phyloP scores from a whole-genome alignment of 768 basidiomycete genomes.

The Tylopilus plumbeoviolaceoides region DNA sequence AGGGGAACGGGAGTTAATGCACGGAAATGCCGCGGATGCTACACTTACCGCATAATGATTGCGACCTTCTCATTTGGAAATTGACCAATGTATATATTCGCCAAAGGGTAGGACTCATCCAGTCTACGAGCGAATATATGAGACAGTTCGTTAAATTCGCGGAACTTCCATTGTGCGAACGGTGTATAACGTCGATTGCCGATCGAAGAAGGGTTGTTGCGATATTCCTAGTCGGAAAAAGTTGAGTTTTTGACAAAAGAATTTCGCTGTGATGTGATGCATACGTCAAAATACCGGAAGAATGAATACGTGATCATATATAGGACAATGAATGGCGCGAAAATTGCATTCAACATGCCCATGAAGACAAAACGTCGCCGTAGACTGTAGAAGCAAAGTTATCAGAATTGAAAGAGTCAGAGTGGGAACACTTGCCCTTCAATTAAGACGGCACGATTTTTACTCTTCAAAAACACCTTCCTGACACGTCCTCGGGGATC shows the following conservation, averaged over 20 bases:
- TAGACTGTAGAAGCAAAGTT: constrained; percentile 45
- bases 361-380: constrained; percentile 90
- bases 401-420: not conserved
- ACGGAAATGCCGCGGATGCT: not conserved
- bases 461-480: constrained; percentile 86
- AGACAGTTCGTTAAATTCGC: constrained; percentile 97
- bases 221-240: constrained; percentile 73
- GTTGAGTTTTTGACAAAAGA: not conserved
- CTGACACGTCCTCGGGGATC: constrained; percentile 86
- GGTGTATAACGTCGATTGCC: constrained; percentile 90
- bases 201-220: constrained; percentile 95
- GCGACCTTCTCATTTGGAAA: constrained; percentile 95
- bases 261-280: constrained; percentile 19
- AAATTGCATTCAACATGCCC: constrained; percentile 92
- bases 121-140: constrained; percentile 87
- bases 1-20: constrained; percentile 1
- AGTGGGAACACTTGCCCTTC: constrained; percentile 59
- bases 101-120: constrained; percentile 82
- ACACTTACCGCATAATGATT: constrained; percentile 77
- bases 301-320: constrained; percentile 98
- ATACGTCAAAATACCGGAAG: constrained; percentile 98
- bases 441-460: constrained; percentile 71
- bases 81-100: constrained; percentile 95
- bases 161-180: constrained; percentile 96
- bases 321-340: constrained; percentile 94